A percentile compares a stretch with the other conserved stretches of the same genome.
phyloP scores from a whole-genome alignment of 768 basidiomycete species.

The Lentinula boryana region DNA sequence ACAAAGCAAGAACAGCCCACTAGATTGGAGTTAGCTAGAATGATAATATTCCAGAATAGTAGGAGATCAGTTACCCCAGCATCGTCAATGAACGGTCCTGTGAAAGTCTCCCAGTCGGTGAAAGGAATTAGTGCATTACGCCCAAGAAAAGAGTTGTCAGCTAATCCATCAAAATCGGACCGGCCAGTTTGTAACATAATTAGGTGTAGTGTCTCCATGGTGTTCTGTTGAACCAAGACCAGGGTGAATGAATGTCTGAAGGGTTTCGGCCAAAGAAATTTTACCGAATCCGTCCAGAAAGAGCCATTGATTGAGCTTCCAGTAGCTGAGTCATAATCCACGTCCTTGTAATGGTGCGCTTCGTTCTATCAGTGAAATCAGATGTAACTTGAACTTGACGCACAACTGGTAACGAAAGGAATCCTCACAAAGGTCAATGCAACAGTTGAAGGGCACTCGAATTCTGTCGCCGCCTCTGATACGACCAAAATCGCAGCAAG shows the following conservation, averaged over 20 bases:
- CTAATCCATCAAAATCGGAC: slow-evolving; percentile 30
- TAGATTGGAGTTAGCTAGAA: slow-evolving; percentile 10
- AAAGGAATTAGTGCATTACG: slow-evolving; percentile 29
- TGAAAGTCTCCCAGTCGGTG: slow-evolving; percentile 37
- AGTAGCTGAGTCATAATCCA: slow-evolving; percentile 30
- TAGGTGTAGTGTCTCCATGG: slow-evolving; percentile 51
- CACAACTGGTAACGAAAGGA: neutral
- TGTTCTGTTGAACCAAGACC: slow-evolving; percentile 30
- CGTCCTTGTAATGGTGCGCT: neutral
- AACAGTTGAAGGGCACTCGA: neutral
- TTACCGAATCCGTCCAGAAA: slow-evolving; percentile 53
- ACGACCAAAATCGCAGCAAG: neutral
- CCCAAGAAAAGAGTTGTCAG: slow-evolving; percentile 41
- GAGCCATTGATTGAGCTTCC: slow-evolving; percentile 43
- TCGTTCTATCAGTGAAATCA: neutral
- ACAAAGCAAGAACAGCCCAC: slow-evolving; percentile 52
- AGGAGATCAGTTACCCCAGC: slow-evolving; percentile 32
- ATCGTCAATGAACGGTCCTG: slow-evolving; percentile 47
- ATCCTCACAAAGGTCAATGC: neutral
- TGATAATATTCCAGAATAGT: neutral
- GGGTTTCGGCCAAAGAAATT: slow-evolving; percentile 5
- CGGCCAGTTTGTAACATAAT: slow-evolving; percentile 46
- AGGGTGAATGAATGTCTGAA: neutral
- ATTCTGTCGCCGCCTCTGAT: neutral
- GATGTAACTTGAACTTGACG: neutral